phyloP scores from a whole-genome alignment of 148 eudicot species.

The Chenopodium suecicum region DNA sequence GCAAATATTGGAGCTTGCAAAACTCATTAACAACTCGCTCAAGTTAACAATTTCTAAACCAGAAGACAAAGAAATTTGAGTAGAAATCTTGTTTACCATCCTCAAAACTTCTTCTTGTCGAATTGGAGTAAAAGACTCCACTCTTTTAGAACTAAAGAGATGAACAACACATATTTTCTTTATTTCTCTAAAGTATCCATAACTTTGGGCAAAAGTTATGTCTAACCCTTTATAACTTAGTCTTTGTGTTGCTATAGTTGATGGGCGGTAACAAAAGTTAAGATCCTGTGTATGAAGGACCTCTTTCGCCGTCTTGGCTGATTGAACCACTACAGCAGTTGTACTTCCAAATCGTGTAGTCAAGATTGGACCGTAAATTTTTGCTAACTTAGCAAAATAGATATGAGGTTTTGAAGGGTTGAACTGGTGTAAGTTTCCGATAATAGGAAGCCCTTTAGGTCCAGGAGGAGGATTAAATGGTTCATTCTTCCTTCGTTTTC shows the following conservation, averaged over 20 bases:
- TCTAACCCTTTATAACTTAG: slow-evolving; percentile 13
- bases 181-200: neutral
- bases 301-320: slow-evolving; percentile 21
- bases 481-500: neutral
- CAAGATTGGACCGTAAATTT: slow-evolving; percentile 29
- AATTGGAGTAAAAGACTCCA: neutral
- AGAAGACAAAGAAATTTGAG: neutral
- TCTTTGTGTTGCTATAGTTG: neutral
- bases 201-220: neutral
- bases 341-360: slow-evolving; percentile 7
- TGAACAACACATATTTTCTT: slow-evolving; percentile 10
- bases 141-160: neutral
- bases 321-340: slow-evolving; percentile 23
- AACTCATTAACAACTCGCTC: neutral
- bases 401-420: slow-evolving; percentile 4
- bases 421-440: slow-evolving; percentile 28
- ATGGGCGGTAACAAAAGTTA: slow-evolving; percentile 29
- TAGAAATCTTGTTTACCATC: neutral
- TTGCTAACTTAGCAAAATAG: slow-evolving; percentile 15
- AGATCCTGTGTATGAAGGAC: slow-evolving; percentile 31
- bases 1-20: slow-evolving; percentile 3
- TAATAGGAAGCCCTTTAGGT: slow-evolving; percentile 23
- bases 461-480: slow-evolving; percentile 16
- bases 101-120: neutral
- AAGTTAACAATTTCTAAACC: neutral